Conservation (phyloP, 2,329 filamentous ascomycete genomes). For the Neonectria hederae region DNA sequence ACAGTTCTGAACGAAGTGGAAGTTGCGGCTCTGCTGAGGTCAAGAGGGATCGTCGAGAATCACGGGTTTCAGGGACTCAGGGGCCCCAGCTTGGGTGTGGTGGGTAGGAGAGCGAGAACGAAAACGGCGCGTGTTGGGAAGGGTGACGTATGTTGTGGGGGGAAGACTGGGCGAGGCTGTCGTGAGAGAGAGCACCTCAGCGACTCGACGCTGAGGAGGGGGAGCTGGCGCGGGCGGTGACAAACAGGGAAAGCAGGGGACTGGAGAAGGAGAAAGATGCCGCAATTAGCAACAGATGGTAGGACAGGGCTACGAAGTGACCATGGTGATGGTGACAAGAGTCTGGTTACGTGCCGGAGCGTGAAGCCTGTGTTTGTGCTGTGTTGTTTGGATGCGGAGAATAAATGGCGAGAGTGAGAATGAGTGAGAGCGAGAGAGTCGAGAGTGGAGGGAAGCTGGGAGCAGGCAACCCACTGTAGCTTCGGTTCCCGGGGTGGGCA, state of each 20-base stretch:
- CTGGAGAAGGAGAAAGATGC: neutral
- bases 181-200: conserved; percentile 28
- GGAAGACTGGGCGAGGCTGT: conserved; percentile 35
- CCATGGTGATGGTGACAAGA: conserved; percentile 6
- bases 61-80: conserved; percentile 36
- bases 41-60: conserved; percentile 31
- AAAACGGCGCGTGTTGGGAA: conserved; percentile 32
- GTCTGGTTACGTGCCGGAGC: neutral
- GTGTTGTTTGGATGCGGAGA: conserved; percentile 15
- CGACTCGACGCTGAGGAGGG: conserved; percentile 1
- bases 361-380: neutral
- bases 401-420: conserved; percentile 6
- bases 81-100: conserved; percentile 21
- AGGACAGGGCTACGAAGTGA: conserved; percentile 14
- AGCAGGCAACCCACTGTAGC: conserved; percentile 6
- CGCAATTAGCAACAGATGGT: neutral
- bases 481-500: neutral
- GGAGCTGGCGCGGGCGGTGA: neutral
- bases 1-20: neutral
- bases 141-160: conserved; percentile 41
- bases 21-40: conserved; percentile 25
- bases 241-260: neutral
- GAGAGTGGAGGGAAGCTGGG: conserved; percentile 1
- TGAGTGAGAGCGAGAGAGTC: neutral
- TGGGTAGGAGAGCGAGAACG: conserved; percentile 22